Conservation (phyloP, 495 filamentous ascomycete species). For the Acidomyces sp. region DNA sequence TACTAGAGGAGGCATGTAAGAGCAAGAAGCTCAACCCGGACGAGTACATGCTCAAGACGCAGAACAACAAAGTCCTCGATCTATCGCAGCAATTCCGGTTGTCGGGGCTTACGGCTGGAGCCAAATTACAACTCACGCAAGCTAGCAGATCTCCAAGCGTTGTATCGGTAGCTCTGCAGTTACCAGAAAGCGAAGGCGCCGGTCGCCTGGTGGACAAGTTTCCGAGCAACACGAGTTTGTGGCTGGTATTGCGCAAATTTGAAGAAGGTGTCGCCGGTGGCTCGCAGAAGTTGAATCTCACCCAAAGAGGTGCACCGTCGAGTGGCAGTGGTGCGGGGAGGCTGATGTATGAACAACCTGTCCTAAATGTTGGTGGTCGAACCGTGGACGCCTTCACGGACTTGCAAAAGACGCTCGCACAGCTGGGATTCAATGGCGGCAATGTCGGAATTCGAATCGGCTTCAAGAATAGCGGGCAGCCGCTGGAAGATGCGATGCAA, state of each 20-base stretch:
- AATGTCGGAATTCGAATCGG: slow-evolving; percentile 61
- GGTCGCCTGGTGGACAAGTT: slow-evolving; percentile 68
- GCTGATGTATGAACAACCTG: slow-evolving; percentile 73
- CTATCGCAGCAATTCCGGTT: slow-evolving; percentile 75
- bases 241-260: slow-evolving; percentile 78
- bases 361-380: slow-evolving; percentile 66
- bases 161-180: slow-evolving; percentile 72
- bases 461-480: slow-evolving; percentile 61
- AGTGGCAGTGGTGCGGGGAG: slow-evolving; percentile 48
- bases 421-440: slow-evolving; percentile 74
- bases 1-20: slow-evolving; percentile 71
- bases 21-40: slow-evolving; percentile 61
- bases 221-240: slow-evolving; percentile 68
- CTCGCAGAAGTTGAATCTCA: slow-evolving; percentile 52
- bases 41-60: slow-evolving; percentile 72
- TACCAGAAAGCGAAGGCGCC: slow-evolving; percentile 54
- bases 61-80: slow-evolving; percentile 73
- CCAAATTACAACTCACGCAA: slow-evolving; percentile 84
- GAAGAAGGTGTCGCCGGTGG: slow-evolving; percentile 40
- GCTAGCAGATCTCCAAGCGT: slow-evolving; percentile 68
- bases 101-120: slow-evolving; percentile 70
- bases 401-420: slow-evolving; percentile 74
- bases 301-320: slow-evolving; percentile 55
- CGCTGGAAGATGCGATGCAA: slow-evolving; percentile 71
- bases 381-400: slow-evolving; percentile 64